phyloP scores from a whole-genome alignment of 2,329 filamentous ascomycete genomes.

The Phaeosphaeriaceae sp. region DNA sequence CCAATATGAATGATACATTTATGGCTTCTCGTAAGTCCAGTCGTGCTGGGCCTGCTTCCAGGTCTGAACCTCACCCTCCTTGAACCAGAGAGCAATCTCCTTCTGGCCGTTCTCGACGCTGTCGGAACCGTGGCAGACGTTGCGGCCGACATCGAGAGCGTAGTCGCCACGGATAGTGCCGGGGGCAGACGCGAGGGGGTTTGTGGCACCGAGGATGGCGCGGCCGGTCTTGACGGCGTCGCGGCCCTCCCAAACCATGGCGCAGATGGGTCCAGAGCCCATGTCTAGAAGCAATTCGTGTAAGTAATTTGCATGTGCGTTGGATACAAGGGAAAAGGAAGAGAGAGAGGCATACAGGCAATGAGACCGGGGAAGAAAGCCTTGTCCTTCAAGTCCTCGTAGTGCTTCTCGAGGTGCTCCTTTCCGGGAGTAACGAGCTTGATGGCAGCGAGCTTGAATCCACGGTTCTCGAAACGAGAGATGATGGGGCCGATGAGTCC shows the following conservation, averaged over 20 bases:
- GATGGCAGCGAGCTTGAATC: conserved; percentile 98
- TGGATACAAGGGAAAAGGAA: neutral
- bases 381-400: conserved; percentile 90
- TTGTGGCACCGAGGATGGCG: conserved; percentile 96
- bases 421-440: conserved; percentile 90
- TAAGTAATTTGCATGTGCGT: conserved; percentile 14
- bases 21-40: conserved; percentile 95
- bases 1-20: conserved; percentile 11
- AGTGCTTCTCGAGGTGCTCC: conserved; percentile 98
- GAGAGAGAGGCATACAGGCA: conserved; percentile 69
- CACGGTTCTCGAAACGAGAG: conserved; percentile 95
- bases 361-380: conserved; percentile 96
- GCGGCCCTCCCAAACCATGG: conserved; percentile 99
- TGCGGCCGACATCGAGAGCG: conserved; percentile 90
- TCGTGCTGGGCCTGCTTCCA: conserved; percentile 85
- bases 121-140: conserved; percentile 99
- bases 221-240: conserved; percentile 99
- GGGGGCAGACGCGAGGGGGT: conserved; percentile 91
- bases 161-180: conserved; percentile 98
- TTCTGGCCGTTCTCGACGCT: conserved; percentile 98
- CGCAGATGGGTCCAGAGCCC: conserved; percentile 93
- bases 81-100: conserved; percentile 99
- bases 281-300: conserved; percentile 76
- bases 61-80: conserved; percentile 79
- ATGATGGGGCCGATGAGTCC: conserved; percentile 98